Conservation (phyloP, 202 grass and related monocot genomes). For the Carex sylvatica region DNA sequence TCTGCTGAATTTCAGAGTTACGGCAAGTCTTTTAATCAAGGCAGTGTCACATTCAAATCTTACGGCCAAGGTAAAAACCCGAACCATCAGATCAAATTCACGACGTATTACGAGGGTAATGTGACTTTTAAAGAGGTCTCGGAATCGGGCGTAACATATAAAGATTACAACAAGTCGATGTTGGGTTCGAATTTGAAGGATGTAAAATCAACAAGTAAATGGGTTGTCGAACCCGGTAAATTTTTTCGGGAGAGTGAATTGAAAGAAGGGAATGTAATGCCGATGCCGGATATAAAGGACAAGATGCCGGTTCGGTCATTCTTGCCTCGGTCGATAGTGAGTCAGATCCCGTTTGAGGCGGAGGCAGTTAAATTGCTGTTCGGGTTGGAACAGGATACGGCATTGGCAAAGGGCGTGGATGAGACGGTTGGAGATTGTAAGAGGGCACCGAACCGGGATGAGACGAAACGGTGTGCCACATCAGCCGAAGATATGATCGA, state of each 20-base stretch:
- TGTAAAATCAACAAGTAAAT: conserved; percentile 33
- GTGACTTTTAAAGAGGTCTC: conserved; percentile 58
- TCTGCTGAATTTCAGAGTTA: conserved; percentile 63
- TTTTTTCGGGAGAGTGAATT: conserved; percentile 74
- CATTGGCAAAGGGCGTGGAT: conserved; percentile 65
- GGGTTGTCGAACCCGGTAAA: conserved; percentile 74
- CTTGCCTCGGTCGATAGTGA: conserved; percentile 48
- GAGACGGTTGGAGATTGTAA: conserved; percentile 61
- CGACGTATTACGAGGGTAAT: conserved; percentile 42
- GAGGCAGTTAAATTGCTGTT: conserved; percentile 43
- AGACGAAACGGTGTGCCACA: conserved; percentile 70
- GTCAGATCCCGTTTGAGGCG: conserved; percentile 51
- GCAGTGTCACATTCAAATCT: conserved; percentile 51
- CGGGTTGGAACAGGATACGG: conserved; percentile 36
- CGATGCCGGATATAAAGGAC: conserved; percentile 78
- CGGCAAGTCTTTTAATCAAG: conserved; percentile 50
- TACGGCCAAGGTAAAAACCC: conserved; percentile 68
- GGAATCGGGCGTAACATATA: conserved; percentile 49
- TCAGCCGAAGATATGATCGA: conserved; percentile 86
- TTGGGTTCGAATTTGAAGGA: background rate
- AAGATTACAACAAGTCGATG: conserved; percentile 31
- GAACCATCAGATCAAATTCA: conserved; percentile 72
- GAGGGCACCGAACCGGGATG: conserved; percentile 53
- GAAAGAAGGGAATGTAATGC: conserved; percentile 53
- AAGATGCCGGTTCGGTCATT: conserved; percentile 68